phyloP scores from a whole-genome alignment of 352 stramenopile species.

The Pythium dissotocum region DNA sequence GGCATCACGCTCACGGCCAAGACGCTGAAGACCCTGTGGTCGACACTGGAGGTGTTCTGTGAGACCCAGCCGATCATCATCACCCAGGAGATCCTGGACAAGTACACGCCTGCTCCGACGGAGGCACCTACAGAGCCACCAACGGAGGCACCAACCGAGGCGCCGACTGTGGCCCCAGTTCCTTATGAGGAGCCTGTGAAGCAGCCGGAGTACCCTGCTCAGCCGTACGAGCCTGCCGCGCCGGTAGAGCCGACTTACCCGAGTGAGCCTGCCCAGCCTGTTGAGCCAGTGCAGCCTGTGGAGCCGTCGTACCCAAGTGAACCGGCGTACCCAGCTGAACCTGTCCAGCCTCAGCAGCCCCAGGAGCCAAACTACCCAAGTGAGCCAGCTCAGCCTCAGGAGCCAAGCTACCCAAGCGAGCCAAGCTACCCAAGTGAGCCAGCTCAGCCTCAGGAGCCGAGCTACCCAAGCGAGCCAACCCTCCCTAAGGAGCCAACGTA shows the following conservation, averaged over 20 bases:
- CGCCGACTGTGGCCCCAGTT: no score
- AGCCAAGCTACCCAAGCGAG: no score
- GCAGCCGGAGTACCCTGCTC: background rate
- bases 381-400: no score
- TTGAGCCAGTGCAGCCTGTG: background rate
- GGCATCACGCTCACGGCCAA: slow-evolving; percentile 28
- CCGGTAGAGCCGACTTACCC: background rate
- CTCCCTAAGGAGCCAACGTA: no score
- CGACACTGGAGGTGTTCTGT: slow-evolving; percentile 46
- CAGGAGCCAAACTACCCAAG: no score
- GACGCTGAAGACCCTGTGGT: slow-evolving; percentile 38
- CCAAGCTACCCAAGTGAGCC: no score
- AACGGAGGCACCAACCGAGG: slow-evolving; percentile 5
- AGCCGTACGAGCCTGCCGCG: background rate
- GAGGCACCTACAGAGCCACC: slow-evolving; percentile 4
- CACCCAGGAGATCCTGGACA: slow-evolving; percentile 34
- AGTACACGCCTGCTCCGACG: slow-evolving; percentile 29
- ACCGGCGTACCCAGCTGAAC: background rate
- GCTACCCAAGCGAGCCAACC: no score
- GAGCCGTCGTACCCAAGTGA: background rate
- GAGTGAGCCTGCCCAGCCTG: background rate
- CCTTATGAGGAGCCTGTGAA: no score
- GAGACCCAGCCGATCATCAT: slow-evolving; percentile 30
- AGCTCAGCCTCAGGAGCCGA: no score
- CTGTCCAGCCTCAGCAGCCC: no score